phyloP scores from a whole-genome alignment of 129 eudicot genomes.

The Arctium minus region DNA sequence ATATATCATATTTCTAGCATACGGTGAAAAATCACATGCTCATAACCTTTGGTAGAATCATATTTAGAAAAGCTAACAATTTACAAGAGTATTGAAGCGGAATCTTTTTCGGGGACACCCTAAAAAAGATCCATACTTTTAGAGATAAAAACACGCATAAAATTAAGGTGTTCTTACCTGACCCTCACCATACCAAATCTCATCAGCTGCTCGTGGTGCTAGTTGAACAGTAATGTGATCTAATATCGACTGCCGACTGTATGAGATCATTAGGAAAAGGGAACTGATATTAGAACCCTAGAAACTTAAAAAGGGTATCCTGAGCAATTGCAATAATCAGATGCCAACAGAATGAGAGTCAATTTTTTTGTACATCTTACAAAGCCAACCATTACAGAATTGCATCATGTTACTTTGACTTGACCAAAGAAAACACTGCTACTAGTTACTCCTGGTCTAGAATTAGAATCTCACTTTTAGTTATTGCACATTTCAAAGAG shows the following conservation, averaged over 20 bases:
- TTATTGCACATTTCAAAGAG: too few species aligned
- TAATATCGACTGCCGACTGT: constrained; percentile 82
- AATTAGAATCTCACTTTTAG: too few species aligned
- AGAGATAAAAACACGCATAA: not conserved
- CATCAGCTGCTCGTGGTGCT: constrained; percentile 98
- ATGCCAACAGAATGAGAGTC: not conserved
- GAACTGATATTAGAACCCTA: not conserved
- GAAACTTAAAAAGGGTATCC: too few species aligned
- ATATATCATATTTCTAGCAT: too few species aligned
- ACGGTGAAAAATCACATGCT: not conserved
- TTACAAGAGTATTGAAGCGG: not conserved
- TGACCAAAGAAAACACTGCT: too few species aligned
- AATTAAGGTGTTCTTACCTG: constrained; percentile 48
- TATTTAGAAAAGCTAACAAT: not conserved
- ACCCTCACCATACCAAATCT: constrained; percentile 72
- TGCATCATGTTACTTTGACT: too few species aligned
- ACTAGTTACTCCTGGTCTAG: too few species aligned
- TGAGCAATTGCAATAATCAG: too few species aligned
- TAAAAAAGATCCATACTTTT: not conserved
- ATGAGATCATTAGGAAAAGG: not conserved
- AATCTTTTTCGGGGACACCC: not conserved
- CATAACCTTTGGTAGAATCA: not conserved
- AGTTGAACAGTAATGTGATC: constrained; percentile 87
- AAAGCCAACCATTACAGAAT: too few species aligned
- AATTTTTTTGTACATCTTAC: too few species aligned